Percentiles rank a stretch among this genome's conserved stretches.
These are phyloP conservation scores for Harrya chromipes DNA, from an alignment of 768 basidiomycete genomes.

Conservation along the genomic window DNA sequence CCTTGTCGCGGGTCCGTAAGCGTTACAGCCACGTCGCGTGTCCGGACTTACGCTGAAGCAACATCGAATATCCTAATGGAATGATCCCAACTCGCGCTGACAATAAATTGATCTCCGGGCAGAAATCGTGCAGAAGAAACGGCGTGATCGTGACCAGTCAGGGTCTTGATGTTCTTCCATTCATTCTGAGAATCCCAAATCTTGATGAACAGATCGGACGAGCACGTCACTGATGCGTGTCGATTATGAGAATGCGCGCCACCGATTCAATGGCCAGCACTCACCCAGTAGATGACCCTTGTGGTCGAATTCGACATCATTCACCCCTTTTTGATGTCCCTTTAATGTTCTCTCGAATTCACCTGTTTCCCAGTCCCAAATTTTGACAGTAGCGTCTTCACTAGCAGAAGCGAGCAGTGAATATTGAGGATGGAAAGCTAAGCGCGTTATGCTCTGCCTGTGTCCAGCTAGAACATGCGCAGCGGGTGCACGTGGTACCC, in stretches of 20 bases:
- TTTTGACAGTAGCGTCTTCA: constrained; percentile 86
- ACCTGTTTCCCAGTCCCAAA: constrained; percentile 97
- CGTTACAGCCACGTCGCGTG: neutral
- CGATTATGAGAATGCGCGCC: constrained; percentile 1
- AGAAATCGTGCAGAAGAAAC: constrained; percentile 85
- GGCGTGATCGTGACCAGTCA: constrained; percentile 89
- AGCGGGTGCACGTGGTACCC: constrained; percentile 86
- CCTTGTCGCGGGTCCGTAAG: constrained; percentile 35
- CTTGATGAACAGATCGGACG: constrained; percentile 88
- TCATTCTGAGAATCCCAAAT: constrained; percentile 90
- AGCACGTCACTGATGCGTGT: constrained; percentile 48
- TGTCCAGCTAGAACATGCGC: constrained; percentile 77
- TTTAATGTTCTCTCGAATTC: constrained; percentile 91
- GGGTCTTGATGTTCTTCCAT: constrained; percentile 84
- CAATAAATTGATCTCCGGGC: constrained; percentile 78
- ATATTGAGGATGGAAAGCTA: constrained; percentile 86
- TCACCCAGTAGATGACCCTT: constrained; percentile 80
- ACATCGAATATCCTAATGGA: constrained; percentile 87
- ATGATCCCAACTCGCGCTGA: constrained; percentile 85
- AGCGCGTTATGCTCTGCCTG: constrained; percentile 68
- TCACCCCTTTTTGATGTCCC: constrained; percentile 86
- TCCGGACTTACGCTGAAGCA: constrained; percentile 65
- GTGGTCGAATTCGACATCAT: constrained; percentile 85
- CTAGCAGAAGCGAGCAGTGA: constrained; percentile 81
- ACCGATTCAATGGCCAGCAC: constrained; percentile 11